These are phyloP conservation scores for Priceomyces melissophilus DNA, from an alignment of 805 yeast species.

Conservation along the genomic window DNA sequence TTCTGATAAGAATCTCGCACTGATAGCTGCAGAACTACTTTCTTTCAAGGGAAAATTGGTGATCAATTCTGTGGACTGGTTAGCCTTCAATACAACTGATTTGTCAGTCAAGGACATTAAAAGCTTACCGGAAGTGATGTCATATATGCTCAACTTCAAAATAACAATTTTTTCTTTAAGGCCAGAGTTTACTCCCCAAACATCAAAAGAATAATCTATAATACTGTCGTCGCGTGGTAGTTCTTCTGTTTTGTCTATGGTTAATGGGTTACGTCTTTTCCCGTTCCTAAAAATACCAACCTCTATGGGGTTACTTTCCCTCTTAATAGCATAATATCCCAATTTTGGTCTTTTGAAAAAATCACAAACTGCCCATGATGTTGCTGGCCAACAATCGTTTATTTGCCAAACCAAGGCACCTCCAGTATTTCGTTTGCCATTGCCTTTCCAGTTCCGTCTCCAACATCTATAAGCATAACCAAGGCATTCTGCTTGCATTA, in stretches of 20 bases:
- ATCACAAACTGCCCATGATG: slow-evolving; percentile 50
- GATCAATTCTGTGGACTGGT: slow-evolving; percentile 29
- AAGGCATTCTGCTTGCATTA: slow-evolving; percentile 51
- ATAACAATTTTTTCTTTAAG: slow-evolving; percentile 14
- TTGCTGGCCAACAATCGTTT: slow-evolving; percentile 53
- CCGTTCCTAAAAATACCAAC: slow-evolving; percentile 32
- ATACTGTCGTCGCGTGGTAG: slow-evolving; percentile 24
- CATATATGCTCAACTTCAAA: slow-evolving; percentile 25
- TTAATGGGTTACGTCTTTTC: background rate
- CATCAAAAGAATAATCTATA: slow-evolving; percentile 24
- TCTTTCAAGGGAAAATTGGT: slow-evolving; percentile 11
- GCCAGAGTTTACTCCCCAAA: slow-evolving; percentile 42
- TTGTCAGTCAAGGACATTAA: slow-evolving; percentile 8
- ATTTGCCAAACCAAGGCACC: slow-evolving; percentile 55
- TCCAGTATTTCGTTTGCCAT: slow-evolving; percentile 32
- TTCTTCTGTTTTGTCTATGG: background rate
- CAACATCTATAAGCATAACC: slow-evolving; percentile 45
- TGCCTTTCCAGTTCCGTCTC: slow-evolving; percentile 44
- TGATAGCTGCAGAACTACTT: slow-evolving; percentile 13
- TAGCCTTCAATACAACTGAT: slow-evolving; percentile 17
- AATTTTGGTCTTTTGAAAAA: slow-evolving; percentile 41
- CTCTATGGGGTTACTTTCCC: slow-evolving; percentile 34
- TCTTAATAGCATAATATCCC: slow-evolving; percentile 45
- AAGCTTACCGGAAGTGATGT: slow-evolving; percentile 5
- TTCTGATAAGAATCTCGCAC: slow-evolving; percentile 5